Conservation (phyloP, 306 rosid genomes). For the Sindora glabra region DNA sequence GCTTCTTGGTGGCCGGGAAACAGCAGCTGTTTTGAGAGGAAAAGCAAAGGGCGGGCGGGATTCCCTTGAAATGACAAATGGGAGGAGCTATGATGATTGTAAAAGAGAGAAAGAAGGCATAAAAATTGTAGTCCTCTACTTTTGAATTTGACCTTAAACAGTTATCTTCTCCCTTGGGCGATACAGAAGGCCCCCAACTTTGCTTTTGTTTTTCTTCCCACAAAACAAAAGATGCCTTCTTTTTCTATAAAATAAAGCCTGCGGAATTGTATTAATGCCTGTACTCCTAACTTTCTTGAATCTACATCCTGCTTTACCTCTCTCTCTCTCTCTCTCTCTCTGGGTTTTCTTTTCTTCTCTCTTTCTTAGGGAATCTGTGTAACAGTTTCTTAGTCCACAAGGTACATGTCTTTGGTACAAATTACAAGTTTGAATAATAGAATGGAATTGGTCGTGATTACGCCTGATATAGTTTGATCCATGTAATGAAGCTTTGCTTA, state of each 20-base stretch:
- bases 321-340: too few species aligned
- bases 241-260: conserved; percentile 29
- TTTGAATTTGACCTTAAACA: conserved; percentile 30
- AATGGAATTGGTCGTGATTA: background rate
- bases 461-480: too few species aligned
- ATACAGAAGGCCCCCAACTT: background rate
- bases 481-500: too few species aligned
- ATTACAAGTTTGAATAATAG: too few species aligned
- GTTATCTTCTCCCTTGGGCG: background rate
- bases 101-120: conserved; percentile 23
- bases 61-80: conserved; percentile 29
- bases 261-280: conserved; percentile 22
- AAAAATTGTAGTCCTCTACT: conserved; percentile 42
- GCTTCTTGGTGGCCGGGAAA: too few species aligned
- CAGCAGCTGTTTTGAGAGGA: background rate
- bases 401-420: background rate
- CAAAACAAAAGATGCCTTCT: conserved; percentile 35
- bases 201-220: conserved; percentile 4
- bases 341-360: background rate
- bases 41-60: conserved; percentile 49
- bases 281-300: conserved; percentile 24
- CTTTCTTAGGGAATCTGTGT: conserved; percentile 8
- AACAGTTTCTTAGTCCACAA: conserved; percentile 10
- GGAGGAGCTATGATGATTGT: conserved; percentile 19
- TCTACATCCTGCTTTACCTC: conserved; percentile 20